Percentiles rank a stretch among this genome's conserved stretches.
phyloP scores from a whole-genome alignment of 163 green algal species.

The Prototheca wickerhamii region DNA sequence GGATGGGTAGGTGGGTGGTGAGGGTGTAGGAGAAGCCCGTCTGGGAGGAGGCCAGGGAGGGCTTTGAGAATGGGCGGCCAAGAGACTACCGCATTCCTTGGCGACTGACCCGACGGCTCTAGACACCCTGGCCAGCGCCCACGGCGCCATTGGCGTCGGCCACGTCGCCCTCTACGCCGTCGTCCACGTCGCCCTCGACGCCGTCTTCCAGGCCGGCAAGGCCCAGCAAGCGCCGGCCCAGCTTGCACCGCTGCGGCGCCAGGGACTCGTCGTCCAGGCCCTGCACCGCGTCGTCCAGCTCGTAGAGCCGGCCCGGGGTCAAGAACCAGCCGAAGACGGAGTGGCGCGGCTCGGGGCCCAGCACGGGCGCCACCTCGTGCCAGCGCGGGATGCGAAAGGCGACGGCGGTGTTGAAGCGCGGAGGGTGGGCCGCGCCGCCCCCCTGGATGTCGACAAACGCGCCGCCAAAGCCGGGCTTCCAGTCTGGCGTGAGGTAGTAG shows the following conservation, averaged over 20 bases:
- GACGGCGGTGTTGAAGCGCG: slow-evolving; percentile 32
- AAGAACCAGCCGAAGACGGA: slow-evolving; percentile 52
- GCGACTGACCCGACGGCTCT: too few species aligned
- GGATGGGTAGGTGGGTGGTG: too few species aligned
- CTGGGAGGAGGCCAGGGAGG: too few species aligned
- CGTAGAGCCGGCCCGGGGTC: slow-evolving; percentile 38
- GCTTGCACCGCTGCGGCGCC: slow-evolving; percentile 5
- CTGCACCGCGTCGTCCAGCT: slow-evolving; percentile 19
- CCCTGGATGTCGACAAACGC: slow-evolving; percentile 42
- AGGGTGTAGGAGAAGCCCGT: too few species aligned
- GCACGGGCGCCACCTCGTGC: slow-evolving; percentile 45
- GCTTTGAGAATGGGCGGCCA: too few species aligned
- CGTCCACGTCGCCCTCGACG: too few species aligned
- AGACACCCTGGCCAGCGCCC: too few species aligned
- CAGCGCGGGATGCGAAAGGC: slow-evolving; percentile 44
- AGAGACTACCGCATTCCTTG: too few species aligned
- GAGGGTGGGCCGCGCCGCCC: slow-evolving; percentile 10
- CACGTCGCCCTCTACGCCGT: too few species aligned
- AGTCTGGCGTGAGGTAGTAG: slow-evolving; percentile 49
- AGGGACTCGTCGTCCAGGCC: not conserved
- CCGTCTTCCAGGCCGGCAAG: not conserved
- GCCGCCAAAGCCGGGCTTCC: slow-evolving; percentile 35
- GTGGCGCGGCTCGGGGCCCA: slow-evolving; percentile 21
- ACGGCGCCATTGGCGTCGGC: too few species aligned
- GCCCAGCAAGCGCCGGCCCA: slow-evolving; percentile 9